A percentile compares a stretch with the other conserved stretches of the same genome.
Evolutionary conservation across 225 moss, liverwort and hornwort species (phyloP).

Genomic region (Straminergon stramineum): DNA sequence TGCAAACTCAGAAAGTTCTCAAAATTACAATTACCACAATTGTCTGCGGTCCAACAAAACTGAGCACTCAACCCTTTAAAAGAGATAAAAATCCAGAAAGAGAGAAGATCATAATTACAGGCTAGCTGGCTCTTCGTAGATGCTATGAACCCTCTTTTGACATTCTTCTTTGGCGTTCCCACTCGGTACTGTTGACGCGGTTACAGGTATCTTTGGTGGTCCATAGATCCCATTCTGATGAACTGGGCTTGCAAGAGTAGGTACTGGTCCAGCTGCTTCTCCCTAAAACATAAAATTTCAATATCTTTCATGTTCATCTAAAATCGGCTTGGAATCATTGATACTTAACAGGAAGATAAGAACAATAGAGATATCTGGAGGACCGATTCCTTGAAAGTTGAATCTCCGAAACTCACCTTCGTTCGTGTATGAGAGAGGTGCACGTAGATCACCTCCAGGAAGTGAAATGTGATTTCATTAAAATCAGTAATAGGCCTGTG

Average conservation of each 20-base stretch:
- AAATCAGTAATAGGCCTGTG: conserved; percentile 88
- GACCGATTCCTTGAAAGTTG: neutral
- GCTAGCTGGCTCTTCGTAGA: conserved; percentile 88
- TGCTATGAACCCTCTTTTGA: conserved; percentile 63
- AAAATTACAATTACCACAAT: neutral
- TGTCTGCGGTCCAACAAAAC: neutral
- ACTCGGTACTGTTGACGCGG: conserved; percentile 12
- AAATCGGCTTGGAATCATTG: neutral
- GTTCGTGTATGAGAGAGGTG: conserved; percentile 44
- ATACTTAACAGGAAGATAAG: neutral
- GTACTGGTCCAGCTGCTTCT: conserved; percentile 11
- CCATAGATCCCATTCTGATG: conserved; percentile 24
- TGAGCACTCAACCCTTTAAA: neutral
- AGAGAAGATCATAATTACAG: conserved; percentile 29
- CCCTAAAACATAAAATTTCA: conserved; percentile 3
- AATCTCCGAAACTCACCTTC: conserved; percentile 39
- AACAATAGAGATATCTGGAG: neutral
- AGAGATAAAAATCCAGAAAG: neutral
- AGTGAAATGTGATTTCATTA: conserved; percentile 93
- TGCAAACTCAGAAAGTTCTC: neutral
- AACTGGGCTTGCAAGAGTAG: conserved; percentile 8
- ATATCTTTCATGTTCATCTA: neutral
- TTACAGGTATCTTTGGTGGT: conserved; percentile 29
- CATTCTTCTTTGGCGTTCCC: conserved; percentile 59
- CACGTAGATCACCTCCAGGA: conserved; percentile 88